Base-by-base conservation (phyloP, 2,329 filamentous ascomycete genomes). In the Ophiostoma montium region DNA sequence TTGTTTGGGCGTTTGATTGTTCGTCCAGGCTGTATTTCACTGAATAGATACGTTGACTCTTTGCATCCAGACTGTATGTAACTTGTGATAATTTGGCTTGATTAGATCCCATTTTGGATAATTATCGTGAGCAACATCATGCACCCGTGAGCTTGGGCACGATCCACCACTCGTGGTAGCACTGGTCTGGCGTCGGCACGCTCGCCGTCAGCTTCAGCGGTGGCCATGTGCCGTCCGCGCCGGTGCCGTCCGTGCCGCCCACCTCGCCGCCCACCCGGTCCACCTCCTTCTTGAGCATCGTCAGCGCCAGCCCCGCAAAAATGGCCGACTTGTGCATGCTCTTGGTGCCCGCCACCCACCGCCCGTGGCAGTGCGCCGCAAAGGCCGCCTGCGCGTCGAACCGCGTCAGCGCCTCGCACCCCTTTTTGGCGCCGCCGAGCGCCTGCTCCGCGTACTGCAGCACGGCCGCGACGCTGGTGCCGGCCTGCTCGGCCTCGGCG, bases 271-370 rank as follows among this genome's bases (percentile, higher is more conserved):
- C 67, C 64, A 9, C 21, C 23, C 23, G 39, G 21, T 31, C 39
- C 21, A 82, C 57, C 2, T 71, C 72, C 61, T 78, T 82, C 57
- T 72, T 74, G 44, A 84, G 62, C 1, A 69, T 70, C 21, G 72
- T 71, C 39, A 86, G 72, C 0, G 80, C 76, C 54, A 88, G 74
- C 6, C 77, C 78, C 1, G 81, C 71, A 9, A 78, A 78, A 53
- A 89, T 87, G 55, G 79, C 82, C n/a, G 82, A 77, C 58, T 78
- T 79, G 57, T 84, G 69, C 10, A 72, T 74, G 52, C 75, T 71
- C 61, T 78, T 82, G 11, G 75, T 67, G 19, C 76, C 70, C 19
- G 66, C 67, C 16, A 72, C 60, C 82, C 83, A 88, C 49, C 76
- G 72, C 11, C 73, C 74, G 56, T 83, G 72, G 41, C 71, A 74